Evolutionary conservation across 164 flowering plant species (phyloP), one percentile per base, ranked within the genome.

Genomic region (Brasenia schreberi): DNA sequence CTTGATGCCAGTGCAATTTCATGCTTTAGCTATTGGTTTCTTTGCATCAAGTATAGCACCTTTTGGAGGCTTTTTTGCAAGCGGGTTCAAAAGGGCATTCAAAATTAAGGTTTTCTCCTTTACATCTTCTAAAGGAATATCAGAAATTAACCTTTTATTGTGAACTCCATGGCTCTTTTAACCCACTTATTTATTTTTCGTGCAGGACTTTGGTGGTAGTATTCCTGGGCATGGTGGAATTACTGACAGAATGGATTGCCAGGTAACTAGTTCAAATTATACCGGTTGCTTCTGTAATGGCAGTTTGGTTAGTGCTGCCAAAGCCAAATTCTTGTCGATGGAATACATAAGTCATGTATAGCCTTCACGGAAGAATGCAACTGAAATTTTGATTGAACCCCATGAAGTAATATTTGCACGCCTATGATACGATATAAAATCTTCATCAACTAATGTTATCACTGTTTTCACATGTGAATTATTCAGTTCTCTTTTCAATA

Each of bases 151-250:
- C 16, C 39, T 33, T 14, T 9, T 49, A 6, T 49, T 14, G 9
- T 49, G 56, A 49, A 14, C 16, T 49, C 10, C 16, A 14, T 49
- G 56, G 16, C 10, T 1, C 14, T 14, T 49, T 49, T 49, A 49
- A 49, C 10, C 16, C 5, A 49, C 10, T 49, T 60, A 2, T 6
- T 61, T 12, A 12, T n/a, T 61, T 17, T 63, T 64, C 39, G 67
- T 27, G 19, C 84, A 94, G 98, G 99, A 94, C 77, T 94, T 94
- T 74, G 99, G 99, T 58, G 97, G 91, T 71, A 94, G 99, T 69
- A 94, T 94, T 65, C 99, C 99, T 68, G 99, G 99, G 69, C 99
- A 94, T 79, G 99, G 99, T 74, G 99, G 99, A 52, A 89, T 94
- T 56, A 94, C 99, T 19, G 99, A 94, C 65, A 81, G 99, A 81